Evolutionary conservation across 345 rosid genomes (phyloP).

Genomic region (Salix purpurea): DNA sequence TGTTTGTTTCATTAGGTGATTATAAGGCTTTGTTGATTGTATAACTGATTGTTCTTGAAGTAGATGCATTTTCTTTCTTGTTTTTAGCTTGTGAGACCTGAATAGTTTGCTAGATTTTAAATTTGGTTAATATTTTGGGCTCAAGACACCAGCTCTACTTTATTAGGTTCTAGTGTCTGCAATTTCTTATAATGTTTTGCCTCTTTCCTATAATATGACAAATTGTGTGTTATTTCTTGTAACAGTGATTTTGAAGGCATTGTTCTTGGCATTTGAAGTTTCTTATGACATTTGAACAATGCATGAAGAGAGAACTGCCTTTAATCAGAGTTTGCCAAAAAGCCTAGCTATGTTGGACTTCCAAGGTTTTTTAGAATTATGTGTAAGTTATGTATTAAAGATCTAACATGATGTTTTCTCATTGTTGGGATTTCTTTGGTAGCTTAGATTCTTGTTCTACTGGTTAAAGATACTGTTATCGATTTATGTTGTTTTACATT

Average conservation of each 20-base stretch:
- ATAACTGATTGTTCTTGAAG: not conserved
- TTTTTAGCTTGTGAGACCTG: not conserved
- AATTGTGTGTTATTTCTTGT: not conserved
- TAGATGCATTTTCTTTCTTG: not conserved
- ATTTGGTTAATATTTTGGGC: not conserved
- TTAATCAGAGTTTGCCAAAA: not conserved
- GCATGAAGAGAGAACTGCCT: not conserved
- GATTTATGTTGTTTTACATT: too few species aligned
- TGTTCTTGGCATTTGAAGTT: not conserved
- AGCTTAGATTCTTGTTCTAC: not conserved
- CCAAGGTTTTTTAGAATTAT: not conserved
- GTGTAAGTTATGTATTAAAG: not conserved
- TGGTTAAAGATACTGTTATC: too few species aligned
- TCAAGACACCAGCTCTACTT: not conserved
- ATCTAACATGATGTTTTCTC: not conserved
- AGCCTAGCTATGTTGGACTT: not conserved
- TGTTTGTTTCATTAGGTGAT: not conserved
- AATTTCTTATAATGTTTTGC: not conserved
- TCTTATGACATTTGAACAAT: not conserved
- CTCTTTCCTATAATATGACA: not conserved
- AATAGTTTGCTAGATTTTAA: not conserved
- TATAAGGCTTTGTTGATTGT: not conserved
- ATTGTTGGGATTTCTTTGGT: not conserved
- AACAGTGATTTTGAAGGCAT: not conserved
- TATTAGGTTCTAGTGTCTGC: not conserved